phyloP scores from a whole-genome alignment of 2,329 filamentous ascomycete species.

The Pseudocercospora musae region DNA sequence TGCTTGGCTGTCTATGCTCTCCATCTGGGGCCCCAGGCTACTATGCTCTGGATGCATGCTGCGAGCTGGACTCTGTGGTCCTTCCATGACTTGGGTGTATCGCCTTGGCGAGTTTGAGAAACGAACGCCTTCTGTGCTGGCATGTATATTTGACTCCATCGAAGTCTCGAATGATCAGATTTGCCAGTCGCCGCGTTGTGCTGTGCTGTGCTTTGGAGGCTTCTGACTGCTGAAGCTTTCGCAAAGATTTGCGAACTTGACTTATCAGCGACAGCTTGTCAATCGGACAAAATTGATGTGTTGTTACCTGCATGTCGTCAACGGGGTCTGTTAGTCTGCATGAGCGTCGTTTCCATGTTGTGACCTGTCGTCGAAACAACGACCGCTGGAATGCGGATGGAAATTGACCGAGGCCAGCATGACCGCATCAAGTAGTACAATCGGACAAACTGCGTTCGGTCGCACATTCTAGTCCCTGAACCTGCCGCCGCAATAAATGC shows the following conservation, averaged over 20 bases:
- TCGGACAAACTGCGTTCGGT: slow-evolving; percentile 13
- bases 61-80: slow-evolving; percentile 33
- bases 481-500: slow-evolving; percentile 40
- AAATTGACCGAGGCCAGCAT: slow-evolving; percentile 11
- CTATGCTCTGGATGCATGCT: slow-evolving; percentile 35
- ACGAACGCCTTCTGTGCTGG: slow-evolving; percentile 19
- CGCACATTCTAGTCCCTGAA: slow-evolving; percentile 30
- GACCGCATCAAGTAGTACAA: slow-evolving; percentile 12
- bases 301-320: neutral
- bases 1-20: slow-evolving; percentile 31
- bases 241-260: neutral
- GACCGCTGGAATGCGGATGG: slow-evolving; percentile 26
- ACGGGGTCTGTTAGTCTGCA: slow-evolving; percentile 7
- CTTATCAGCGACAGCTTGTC: neutral
- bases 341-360: slow-evolving; percentile 9
- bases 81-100: slow-evolving; percentile 33
- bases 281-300: neutral
- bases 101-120: slow-evolving; percentile 34
- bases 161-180: neutral
- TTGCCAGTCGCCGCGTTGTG: slow-evolving; percentile 5
- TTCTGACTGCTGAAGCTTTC: neutral
- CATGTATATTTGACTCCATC: slow-evolving; percentile 11
- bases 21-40: slow-evolving; percentile 19
- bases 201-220: neutral
- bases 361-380: slow-evolving; percentile 18